Conservation (phyloP, 371 early-diverging fungal species). For the Mortierella sp. region DNA sequence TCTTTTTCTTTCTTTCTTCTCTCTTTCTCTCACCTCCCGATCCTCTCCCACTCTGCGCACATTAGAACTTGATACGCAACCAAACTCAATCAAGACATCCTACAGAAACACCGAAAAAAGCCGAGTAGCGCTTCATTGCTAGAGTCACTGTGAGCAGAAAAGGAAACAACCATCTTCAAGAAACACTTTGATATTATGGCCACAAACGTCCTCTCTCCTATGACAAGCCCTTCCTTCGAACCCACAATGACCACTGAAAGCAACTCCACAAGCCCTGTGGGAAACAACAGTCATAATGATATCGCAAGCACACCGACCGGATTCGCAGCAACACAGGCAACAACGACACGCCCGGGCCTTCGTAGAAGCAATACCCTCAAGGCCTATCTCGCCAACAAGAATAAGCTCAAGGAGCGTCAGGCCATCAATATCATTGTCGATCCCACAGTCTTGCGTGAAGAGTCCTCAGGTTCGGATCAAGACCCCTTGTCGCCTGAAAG, state of each 20-base stretch:
- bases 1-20: neutral
- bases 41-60: neutral
- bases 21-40: slow-evolving; percentile 4
- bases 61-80: slow-evolving; percentile 2
- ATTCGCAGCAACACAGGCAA: neutral
- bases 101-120: too few species aligned
- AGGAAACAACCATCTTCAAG: neutral
- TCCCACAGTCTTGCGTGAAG: slow-evolving; percentile 31
- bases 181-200: slow-evolving; percentile 11
- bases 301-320: slow-evolving; percentile 7
- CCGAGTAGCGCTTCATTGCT: too few species aligned
- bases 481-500: slow-evolving; percentile 8
- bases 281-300: slow-evolving; percentile 6
- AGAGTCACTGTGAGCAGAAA: neutral
- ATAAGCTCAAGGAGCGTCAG: slow-evolving; percentile 55
- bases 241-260: slow-evolving; percentile 1
- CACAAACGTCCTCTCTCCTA: slow-evolving; percentile 38
- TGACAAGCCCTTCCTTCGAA: slow-evolving; percentile 22
- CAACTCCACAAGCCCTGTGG: neutral
- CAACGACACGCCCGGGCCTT: slow-evolving; percentile 22
- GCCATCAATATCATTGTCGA: slow-evolving; percentile 50
- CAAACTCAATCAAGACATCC: slow-evolving; percentile 8
- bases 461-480: slow-evolving; percentile 23
- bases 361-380: slow-evolving; percentile 51
- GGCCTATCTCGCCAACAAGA: slow-evolving; percentile 56